Conservation (phyloP, 2,329 filamentous ascomycete genomes). For the Fusarium neocosmosporiellum region DNA sequence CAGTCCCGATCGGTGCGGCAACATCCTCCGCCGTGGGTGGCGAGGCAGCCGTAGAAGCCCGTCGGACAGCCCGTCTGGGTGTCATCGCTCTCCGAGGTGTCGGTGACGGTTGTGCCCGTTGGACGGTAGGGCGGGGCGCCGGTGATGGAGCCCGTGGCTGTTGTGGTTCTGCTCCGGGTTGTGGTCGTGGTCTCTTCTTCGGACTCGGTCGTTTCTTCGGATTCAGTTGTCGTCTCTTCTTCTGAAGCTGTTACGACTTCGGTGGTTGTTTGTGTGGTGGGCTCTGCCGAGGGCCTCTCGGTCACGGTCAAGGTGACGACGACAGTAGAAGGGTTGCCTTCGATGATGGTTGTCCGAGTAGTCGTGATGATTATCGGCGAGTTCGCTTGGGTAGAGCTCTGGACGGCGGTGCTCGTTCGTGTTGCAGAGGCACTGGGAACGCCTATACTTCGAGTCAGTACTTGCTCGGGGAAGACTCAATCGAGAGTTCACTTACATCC, state of each 20-base stretch:
- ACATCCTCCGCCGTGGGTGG: slow-evolving; percentile 84
- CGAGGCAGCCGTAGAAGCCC: slow-evolving; percentile 91
- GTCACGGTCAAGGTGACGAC: slow-evolving; percentile 56
- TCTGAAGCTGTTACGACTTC: slow-evolving; percentile 45
- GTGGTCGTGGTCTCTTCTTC: slow-evolving; percentile 2
- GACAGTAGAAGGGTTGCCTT: slow-evolving; percentile 53
- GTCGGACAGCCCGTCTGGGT: slow-evolving; percentile 74
- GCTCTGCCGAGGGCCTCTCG: slow-evolving; percentile 48
- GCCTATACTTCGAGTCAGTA: slow-evolving; percentile 38
- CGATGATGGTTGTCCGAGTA: slow-evolving; percentile 52
- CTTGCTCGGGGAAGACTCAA: neutral
- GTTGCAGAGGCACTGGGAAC: slow-evolving; percentile 49
- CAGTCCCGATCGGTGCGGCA: slow-evolving; percentile 91
- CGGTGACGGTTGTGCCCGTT: slow-evolving; percentile 50
- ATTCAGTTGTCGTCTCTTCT: slow-evolving; percentile 18
- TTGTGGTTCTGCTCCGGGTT: slow-evolving; percentile 23
- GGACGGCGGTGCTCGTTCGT: slow-evolving; percentile 25
- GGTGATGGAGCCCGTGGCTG: slow-evolving; percentile 50
- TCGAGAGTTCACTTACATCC: slow-evolving; percentile 68
- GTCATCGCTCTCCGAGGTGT: slow-evolving; percentile 45
- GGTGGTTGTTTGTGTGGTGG: slow-evolving; percentile 52
- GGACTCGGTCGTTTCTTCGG: neutral
- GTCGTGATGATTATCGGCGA: slow-evolving; percentile 50
- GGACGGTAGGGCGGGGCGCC: slow-evolving; percentile 62
- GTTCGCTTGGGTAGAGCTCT: slow-evolving; percentile 28